phyloP scores from a whole-genome alignment of 2,329 filamentous ascomycete species.

The Beauveria varroae region DNA sequence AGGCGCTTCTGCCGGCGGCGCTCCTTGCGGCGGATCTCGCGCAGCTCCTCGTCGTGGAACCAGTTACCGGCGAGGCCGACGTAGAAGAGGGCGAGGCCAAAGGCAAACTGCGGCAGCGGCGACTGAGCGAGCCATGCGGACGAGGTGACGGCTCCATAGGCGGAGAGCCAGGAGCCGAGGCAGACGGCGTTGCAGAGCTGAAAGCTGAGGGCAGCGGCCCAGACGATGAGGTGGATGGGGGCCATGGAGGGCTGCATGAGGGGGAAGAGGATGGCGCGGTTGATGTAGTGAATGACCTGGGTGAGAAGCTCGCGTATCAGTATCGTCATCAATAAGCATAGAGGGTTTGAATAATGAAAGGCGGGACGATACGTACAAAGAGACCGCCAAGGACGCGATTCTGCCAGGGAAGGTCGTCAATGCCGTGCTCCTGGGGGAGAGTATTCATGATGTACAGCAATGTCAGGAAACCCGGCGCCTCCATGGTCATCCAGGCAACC shows the following conservation, averaged over 20 bases:
- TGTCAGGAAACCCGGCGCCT: constrained; percentile 67
- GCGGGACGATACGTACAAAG: constrained; percentile 39
- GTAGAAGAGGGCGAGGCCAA: constrained; percentile 69
- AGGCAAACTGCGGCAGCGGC: constrained; percentile 39
- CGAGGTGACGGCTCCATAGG: constrained; percentile 63
- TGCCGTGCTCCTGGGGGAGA: constrained; percentile 51
- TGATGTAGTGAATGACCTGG: constrained; percentile 76
- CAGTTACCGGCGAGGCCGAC: constrained; percentile 74
- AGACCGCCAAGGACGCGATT: constrained; percentile 69
- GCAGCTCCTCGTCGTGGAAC: constrained; percentile 81
- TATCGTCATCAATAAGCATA: background rate
- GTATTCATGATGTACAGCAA: constrained; percentile 72
- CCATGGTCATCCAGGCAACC: constrained; percentile 83
- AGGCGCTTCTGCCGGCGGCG: constrained; percentile 46
- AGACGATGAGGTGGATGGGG: constrained; percentile 69
- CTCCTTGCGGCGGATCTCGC: constrained; percentile 73
- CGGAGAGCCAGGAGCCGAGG: constrained; percentile 73
- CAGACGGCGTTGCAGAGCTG: constrained; percentile 74
- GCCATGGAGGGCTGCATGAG: constrained; percentile 87
- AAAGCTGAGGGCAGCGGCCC: constrained; percentile 58
- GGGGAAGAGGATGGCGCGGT: constrained; percentile 79
- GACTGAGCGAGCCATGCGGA: constrained; percentile 38
- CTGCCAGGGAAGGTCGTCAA: constrained; percentile 61
- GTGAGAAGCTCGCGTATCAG: constrained; percentile 1
- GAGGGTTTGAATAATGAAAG: no score